Evolutionary conservation across 129 eudicot genomes (phyloP).

Genomic region (Tanacetum coccineum): DNA sequence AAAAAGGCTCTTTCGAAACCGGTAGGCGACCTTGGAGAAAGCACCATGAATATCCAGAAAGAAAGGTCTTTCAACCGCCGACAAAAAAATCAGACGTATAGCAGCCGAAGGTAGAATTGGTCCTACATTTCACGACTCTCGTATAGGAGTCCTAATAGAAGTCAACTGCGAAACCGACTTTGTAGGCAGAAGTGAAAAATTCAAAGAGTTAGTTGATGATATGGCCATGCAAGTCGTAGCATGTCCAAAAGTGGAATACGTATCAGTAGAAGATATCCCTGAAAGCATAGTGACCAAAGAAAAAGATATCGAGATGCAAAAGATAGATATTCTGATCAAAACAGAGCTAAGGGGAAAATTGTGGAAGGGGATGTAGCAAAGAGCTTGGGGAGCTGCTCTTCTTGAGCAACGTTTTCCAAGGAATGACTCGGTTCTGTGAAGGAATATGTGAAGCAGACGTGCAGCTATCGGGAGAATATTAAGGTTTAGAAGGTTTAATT

Average conservation of each 20-base stretch:
- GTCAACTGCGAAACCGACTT: constrained; percentile 98
- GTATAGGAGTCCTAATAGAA: constrained; percentile 95
- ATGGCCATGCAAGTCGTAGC: constrained; percentile 99
- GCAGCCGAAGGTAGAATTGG: constrained; percentile 96
- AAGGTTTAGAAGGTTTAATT: constrained; percentile 78
- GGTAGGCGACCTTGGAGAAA: constrained; percentile 81
- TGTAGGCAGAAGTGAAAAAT: constrained; percentile 77
- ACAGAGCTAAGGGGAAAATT: constrained; percentile 83
- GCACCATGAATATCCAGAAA: constrained; percentile 91
- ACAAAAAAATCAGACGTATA: constrained; percentile 77
- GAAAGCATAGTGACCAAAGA: constrained; percentile 54
- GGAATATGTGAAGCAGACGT: constrained; percentile 86
- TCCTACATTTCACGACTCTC: constrained; percentile 93
- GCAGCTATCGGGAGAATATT: constrained; percentile 93
- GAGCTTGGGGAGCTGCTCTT: constrained; percentile 87
- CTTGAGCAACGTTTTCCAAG: constrained; percentile 80
- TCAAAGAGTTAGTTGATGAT: constrained; percentile 82
- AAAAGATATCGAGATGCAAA: constrained; percentile 84
- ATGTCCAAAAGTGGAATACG: constrained; percentile 79
- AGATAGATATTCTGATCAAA: constrained; percentile 79
- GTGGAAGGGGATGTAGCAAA: constrained; percentile 87
- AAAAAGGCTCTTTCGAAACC: constrained; percentile 95
- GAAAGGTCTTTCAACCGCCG: constrained; percentile 92
- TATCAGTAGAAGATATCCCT: constrained; percentile 76
- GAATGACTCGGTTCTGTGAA: constrained; percentile 71